Conservation (phyloP, 2,329 filamentous ascomycete species). For the Cytospora piceicola region DNA sequence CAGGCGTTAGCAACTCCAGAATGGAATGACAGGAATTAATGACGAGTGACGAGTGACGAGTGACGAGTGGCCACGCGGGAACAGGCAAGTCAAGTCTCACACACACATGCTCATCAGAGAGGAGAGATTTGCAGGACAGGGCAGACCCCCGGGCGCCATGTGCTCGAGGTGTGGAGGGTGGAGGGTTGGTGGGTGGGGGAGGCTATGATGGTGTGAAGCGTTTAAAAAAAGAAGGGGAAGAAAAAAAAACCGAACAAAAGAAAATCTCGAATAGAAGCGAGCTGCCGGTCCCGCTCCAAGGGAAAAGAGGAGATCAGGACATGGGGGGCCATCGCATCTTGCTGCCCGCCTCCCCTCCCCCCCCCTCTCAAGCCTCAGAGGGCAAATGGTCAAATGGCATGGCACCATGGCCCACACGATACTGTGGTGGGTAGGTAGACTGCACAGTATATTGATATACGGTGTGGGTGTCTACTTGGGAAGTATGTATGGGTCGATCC, state of each 20-base stretch:
- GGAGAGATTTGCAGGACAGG: slow-evolving; percentile 31
- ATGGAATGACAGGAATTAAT: slow-evolving; percentile 15
- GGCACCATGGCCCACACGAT: slow-evolving; percentile 22
- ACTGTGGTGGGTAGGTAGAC: neutral
- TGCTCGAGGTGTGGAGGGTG: slow-evolving; percentile 30
- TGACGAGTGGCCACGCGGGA: slow-evolving; percentile 20
- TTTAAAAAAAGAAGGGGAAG: slow-evolving; percentile 5
- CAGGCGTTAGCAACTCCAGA: slow-evolving; percentile 4
- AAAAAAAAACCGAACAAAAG: neutral
- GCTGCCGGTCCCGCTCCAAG: slow-evolving; percentile 18
- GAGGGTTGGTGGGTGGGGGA: slow-evolving; percentile 24
- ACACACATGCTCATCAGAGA: slow-evolving; percentile 20
- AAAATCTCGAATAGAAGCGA: slow-evolving; percentile 13
- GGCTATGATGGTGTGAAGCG: slow-evolving; percentile 14
- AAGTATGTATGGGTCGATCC: neutral
- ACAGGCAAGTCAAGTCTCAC: slow-evolving; percentile 19
- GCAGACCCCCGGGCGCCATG: slow-evolving; percentile 31
- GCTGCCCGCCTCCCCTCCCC: no score
- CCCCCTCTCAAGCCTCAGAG: no score
- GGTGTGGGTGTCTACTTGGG: neutral
- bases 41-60: slow-evolving; percentile 22
- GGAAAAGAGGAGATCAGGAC: slow-evolving; percentile 15
- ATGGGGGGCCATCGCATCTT: neutral
- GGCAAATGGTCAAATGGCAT: slow-evolving; percentile 9
- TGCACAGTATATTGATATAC: slow-evolving; percentile 4